A percentile compares a stretch with the other conserved stretches of the same genome.
Conservation (phyloP, 768 basidiomycete species). For the Lyophyllum atratum region DNA sequence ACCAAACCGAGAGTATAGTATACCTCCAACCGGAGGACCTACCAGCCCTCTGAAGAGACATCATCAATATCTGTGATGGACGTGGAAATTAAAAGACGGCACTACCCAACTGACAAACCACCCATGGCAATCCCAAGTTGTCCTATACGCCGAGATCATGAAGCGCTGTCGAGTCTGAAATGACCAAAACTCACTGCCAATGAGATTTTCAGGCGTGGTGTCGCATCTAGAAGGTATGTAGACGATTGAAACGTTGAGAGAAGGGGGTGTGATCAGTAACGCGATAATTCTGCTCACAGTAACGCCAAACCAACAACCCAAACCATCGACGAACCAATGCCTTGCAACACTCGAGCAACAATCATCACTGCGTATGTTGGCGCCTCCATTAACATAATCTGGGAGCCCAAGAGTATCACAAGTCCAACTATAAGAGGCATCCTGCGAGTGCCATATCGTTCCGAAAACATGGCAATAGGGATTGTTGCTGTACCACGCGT, state of each 20-base stretch:
- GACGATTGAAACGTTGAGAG: background rate
- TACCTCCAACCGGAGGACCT: conserved; percentile 61
- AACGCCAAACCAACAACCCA: conserved; percentile 66
- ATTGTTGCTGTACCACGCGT: conserved; percentile 45
- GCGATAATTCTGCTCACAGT: conserved; percentile 35
- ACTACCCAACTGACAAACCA: conserved; percentile 56
- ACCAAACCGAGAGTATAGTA: conserved; percentile 53
- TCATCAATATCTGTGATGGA: conserved; percentile 5
- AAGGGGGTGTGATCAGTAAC: background rate
- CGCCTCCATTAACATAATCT: conserved; percentile 65
- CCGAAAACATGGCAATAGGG: conserved; percentile 58
- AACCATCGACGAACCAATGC: conserved; percentile 59
- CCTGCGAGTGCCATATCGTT: conserved; percentile 47
- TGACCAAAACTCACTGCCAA: conserved; percentile 47
- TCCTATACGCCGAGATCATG: conserved; percentile 32
- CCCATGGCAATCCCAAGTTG: conserved; percentile 65
- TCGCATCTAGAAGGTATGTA: conserved; percentile 48
- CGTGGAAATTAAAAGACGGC: background rate
- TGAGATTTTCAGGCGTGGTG: conserved; percentile 44
- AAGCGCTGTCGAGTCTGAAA: background rate
- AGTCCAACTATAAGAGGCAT: conserved; percentile 53
- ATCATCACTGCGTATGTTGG: conserved; percentile 58
- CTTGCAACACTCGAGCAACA: conserved; percentile 59
- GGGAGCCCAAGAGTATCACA: conserved; percentile 50
- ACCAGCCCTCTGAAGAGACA: conserved; percentile 41